Evolutionary conservation across 1,139 yeast genomes (phyloP).

Genomic region (Geotrichum aggregatum): DNA sequence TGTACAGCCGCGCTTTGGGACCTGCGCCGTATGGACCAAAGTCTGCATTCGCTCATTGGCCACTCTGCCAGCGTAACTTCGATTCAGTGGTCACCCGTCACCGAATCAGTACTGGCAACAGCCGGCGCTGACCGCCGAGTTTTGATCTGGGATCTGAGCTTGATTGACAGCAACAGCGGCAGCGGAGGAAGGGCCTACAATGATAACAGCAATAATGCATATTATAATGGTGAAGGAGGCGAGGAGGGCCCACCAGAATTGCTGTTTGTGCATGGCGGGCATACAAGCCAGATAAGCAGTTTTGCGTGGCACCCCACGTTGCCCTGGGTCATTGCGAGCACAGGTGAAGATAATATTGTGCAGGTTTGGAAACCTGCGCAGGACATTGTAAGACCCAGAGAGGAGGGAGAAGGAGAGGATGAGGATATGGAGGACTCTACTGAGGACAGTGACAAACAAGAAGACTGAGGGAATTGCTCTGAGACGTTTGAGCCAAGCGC

Average conservation of each 20-base stretch:
- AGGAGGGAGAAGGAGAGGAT: slow-evolving; percentile 31
- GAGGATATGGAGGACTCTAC: slow-evolving; percentile 13
- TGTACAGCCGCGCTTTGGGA: slow-evolving; percentile 69
- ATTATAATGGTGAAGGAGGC: slow-evolving; percentile 31
- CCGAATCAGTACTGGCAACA: slow-evolving; percentile 59
- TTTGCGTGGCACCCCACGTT: slow-evolving; percentile 80
- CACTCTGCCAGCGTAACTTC: slow-evolving; percentile 19
- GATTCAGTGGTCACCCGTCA: slow-evolving; percentile 65
- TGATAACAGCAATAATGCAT: background rate
- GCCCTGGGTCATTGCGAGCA: slow-evolving; percentile 74
- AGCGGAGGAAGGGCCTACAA: too few species aligned
- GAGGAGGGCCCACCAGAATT: slow-evolving; percentile 42
- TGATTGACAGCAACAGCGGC: slow-evolving; percentile 22
- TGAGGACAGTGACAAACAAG: slow-evolving; percentile 1
- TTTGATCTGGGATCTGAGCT: slow-evolving; percentile 61
- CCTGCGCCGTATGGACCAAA: slow-evolving; percentile 44
- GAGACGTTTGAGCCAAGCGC: background rate
- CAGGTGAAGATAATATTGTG: slow-evolving; percentile 81
- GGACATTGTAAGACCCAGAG: slow-evolving; percentile 36
- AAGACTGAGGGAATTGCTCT: background rate
- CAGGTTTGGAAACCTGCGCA: slow-evolving; percentile 66
- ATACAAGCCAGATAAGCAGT: slow-evolving; percentile 81
- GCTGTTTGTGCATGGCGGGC: slow-evolving; percentile 82
- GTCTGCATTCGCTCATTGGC: slow-evolving; percentile 26
- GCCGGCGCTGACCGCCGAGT: slow-evolving; percentile 71